phyloP scores from a whole-genome alignment of 768 basidiomycete genomes.

The Panaeolus cyanescens region DNA sequence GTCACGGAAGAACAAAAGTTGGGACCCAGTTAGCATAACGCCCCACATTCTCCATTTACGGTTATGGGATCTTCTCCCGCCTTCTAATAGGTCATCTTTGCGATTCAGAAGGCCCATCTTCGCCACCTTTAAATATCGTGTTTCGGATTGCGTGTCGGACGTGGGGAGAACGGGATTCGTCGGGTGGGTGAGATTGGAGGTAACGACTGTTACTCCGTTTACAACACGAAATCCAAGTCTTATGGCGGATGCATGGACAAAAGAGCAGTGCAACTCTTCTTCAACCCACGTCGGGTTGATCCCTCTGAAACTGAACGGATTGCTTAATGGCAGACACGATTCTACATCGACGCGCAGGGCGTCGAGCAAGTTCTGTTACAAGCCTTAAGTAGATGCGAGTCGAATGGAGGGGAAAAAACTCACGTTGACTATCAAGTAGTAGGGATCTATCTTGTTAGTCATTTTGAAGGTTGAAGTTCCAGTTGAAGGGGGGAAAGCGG shows the following conservation, averaged over 20 bases:
- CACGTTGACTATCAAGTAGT: constrained; percentile 86
- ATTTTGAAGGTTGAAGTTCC: constrained; percentile 44
- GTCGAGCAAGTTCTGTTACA: constrained; percentile 58
- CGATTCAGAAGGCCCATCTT: constrained; percentile 82
- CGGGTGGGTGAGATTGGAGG: background rate
- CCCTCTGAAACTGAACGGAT: constrained; percentile 71
- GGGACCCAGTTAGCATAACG: constrained; percentile 86
- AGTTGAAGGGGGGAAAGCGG: constrained; percentile 18
- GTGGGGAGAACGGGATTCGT: background rate
- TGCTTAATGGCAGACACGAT: constrained; percentile 53
- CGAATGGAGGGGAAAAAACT: constrained; percentile 19
- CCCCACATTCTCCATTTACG: constrained; percentile 90
- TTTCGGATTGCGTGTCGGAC: constrained; percentile 24
- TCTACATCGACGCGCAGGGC: constrained; percentile 72
- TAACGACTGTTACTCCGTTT: constrained; percentile 23
- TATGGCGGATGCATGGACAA: constrained; percentile 59
- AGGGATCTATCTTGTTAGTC: constrained; percentile 82
- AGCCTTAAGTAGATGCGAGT: constrained; percentile 4
- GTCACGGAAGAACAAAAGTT: constrained; percentile 89
- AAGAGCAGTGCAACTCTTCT: constrained; percentile 62
- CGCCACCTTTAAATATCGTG: constrained; percentile 59
- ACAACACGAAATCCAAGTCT: constrained; percentile 50
- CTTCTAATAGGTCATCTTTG: constrained; percentile 78
- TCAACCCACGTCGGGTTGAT: constrained; percentile 68
- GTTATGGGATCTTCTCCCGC: constrained; percentile 72